A percentile compares a stretch with the other conserved stretches of the same genome.
Evolutionary conservation across 192 early-diverging fungal species (phyloP).

Genomic region (Fimicolochytrium jonesii): DNA sequence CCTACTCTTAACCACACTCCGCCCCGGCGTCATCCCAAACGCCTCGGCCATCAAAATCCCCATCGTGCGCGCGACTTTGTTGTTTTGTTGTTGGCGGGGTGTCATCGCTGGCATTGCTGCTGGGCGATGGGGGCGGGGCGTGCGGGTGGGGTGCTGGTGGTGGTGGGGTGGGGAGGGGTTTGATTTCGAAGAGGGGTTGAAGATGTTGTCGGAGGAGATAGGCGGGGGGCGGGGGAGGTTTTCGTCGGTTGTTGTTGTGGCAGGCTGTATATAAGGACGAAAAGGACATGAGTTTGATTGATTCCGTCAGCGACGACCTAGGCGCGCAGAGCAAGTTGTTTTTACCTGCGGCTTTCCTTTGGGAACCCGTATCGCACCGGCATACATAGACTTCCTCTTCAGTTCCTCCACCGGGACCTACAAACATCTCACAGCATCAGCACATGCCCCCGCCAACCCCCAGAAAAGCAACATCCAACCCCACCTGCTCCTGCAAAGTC

Average conservation of each 20-base stretch:
- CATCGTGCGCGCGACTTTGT: conserved; percentile 6
- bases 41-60: conserved; percentile 9
- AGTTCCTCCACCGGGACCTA: background rate
- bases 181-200: background rate
- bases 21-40: background rate
- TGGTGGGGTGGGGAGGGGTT: background rate
- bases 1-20: background rate
- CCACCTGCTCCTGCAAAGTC: background rate
- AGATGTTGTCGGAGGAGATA: background rate
- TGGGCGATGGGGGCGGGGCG: background rate
- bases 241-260: background rate
- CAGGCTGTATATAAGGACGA: background rate
- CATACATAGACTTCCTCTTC: conserved; percentile 11
- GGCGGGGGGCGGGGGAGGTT: too few relatives aligned
- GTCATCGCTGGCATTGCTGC: background rate
- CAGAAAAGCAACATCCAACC: background rate
- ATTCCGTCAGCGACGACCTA: background rate
- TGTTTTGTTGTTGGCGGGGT: conserved; percentile 1
- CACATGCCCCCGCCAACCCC: background rate
- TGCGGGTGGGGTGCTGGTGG: background rate
- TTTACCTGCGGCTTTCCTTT: conserved; percentile 1
- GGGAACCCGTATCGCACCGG: conserved; percentile 8
- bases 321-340: background rate
- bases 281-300: background rate
- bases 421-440: background rate